Percentiles rank a stretch among this genome's conserved stretches.
Evolutionary conservation across 345 rosid species (phyloP).

Genomic region (Ceriops decandra): DNA sequence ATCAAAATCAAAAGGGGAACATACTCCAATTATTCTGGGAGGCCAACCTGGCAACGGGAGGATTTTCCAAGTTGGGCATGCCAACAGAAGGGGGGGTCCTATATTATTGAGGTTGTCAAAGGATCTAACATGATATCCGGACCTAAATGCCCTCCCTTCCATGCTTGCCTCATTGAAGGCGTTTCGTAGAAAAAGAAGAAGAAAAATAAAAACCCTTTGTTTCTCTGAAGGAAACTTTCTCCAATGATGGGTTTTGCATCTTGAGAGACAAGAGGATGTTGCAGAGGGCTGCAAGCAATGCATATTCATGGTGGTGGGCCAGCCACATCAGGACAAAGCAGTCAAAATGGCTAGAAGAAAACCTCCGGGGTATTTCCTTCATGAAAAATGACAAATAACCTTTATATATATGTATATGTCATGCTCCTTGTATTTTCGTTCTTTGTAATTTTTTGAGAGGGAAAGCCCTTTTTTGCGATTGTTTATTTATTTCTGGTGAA

Average conservation of each 20-base stretch:
- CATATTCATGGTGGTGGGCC: constrained; percentile 96
- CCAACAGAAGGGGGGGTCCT: not conserved
- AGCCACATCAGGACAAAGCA: constrained; percentile 85
- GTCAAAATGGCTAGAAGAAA: constrained; percentile 82
- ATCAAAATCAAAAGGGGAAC: too few species aligned
- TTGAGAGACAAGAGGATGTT: constrained; percentile 35
- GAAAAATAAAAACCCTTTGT: not conserved
- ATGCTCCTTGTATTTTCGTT: too few species aligned
- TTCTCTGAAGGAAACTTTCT: not conserved
- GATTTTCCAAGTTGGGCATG: not conserved
- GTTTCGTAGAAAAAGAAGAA: not conserved
- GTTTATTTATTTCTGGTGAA: too few species aligned
- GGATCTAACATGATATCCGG: constrained; percentile 8
- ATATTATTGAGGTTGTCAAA: constrained; percentile 7
- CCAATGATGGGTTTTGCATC: not conserved
- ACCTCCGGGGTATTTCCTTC: constrained; percentile 52
- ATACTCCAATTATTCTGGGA: not conserved
- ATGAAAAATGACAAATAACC: too few species aligned
- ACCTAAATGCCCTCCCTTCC: constrained; percentile 19
- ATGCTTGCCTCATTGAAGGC: not conserved
- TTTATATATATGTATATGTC: too few species aligned
- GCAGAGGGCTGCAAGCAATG: constrained; percentile 77
- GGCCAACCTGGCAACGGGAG: not conserved
- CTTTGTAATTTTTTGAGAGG: too few species aligned
- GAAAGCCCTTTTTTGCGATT: too few species aligned